Evolutionary conservation across 2,329 filamentous ascomycete species (phyloP), one percentile per base, ranked within the genome.

Genomic region (Ascochyta fabae): DNA sequence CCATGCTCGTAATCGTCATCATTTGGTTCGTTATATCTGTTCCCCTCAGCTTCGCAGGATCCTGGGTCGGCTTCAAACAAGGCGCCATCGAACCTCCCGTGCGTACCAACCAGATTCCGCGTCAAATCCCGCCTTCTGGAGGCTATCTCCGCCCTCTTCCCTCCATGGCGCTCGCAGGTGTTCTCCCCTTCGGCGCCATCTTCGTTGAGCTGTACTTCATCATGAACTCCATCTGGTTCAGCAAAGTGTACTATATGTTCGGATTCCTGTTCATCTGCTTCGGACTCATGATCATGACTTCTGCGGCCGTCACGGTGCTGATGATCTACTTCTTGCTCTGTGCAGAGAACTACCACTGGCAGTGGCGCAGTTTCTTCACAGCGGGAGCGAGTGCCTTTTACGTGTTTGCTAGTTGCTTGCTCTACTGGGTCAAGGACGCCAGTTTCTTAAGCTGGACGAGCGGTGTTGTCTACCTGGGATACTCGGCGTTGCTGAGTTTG

Each of bases 221-320:
- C 81, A 96, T 99, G 91, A 96, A 89, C 79, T 96, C 91, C 24
- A 94, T 99, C 73, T 99, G 95, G 95, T 96, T 96, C 78, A 94
- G 89, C 81, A 92, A 95, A 78, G 95, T 99, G 64, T 99, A 99
- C 83, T 99, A 99, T 84, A 99, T 99, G 95, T 99, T 99, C 70
- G 95, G 95, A 22, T 99, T 99, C 83, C 81, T 99, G 33, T 99
- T 99, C 83, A 84, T 99, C 53, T 97, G 93, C 83, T 99, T 96
- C 72, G 93, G 91, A 10, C 85, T 99, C 45, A 97, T 99, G 92
- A 92, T 98, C 67, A 90, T 96, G 67, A 98, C 95, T 1, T 92
- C 90, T 56, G 94, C 94, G 0, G 89, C 93, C 0, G 94, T 96
- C 36, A 98, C 95, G 0, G 88, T 98, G 8, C 81, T 99, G 16